phyloP scores from a whole-genome alignment of 495 filamentous ascomycete genomes.

The Aspergillus sclerotioniger region DNA sequence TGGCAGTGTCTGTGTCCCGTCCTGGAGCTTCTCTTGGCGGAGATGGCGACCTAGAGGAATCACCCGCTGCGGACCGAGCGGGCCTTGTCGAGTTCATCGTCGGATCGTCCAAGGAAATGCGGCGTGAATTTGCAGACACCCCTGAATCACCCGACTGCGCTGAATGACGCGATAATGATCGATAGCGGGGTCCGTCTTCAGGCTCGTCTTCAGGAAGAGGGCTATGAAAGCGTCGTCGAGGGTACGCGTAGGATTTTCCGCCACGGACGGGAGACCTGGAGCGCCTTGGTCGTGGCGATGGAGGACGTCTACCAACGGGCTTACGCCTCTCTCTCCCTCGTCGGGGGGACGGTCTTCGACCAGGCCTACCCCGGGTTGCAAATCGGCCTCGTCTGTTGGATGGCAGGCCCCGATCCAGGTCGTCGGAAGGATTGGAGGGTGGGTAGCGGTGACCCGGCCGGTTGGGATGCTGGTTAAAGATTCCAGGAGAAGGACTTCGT shows the following conservation, averaged over 20 bases:
- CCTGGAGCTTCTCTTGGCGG: slow-evolving; percentile 37
- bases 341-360: slow-evolving; percentile 32
- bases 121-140: slow-evolving; percentile 29
- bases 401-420: slow-evolving; percentile 32
- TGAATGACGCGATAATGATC: slow-evolving; percentile 38
- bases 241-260: slow-evolving; percentile 26
- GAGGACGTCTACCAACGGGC: slow-evolving; percentile 27
- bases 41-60: slow-evolving; percentile 35
- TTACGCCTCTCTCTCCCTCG: slow-evolving; percentile 38
- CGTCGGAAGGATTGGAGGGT: slow-evolving; percentile 27
- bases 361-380: slow-evolving; percentile 32
- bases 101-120: slow-evolving; percentile 20
- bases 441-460: slow-evolving; percentile 26
- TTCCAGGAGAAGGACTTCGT: slow-evolving; percentile 45
- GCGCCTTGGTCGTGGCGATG: slow-evolving; percentile 22
- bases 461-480: slow-evolving; percentile 19
- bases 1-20: slow-evolving; percentile 32
- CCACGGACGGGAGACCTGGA: slow-evolving; percentile 37
- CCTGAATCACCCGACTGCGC: slow-evolving; percentile 32
- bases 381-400: slow-evolving; percentile 33
- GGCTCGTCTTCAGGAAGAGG: slow-evolving; percentile 28
- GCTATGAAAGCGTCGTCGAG: slow-evolving; percentile 30
- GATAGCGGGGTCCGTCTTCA: slow-evolving; percentile 32
- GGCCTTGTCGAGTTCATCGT: slow-evolving; percentile 35
- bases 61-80: slow-evolving; percentile 25